phyloP scores from a whole-genome alignment of 164 flowering plant species.

The Magnolia sinica region DNA sequence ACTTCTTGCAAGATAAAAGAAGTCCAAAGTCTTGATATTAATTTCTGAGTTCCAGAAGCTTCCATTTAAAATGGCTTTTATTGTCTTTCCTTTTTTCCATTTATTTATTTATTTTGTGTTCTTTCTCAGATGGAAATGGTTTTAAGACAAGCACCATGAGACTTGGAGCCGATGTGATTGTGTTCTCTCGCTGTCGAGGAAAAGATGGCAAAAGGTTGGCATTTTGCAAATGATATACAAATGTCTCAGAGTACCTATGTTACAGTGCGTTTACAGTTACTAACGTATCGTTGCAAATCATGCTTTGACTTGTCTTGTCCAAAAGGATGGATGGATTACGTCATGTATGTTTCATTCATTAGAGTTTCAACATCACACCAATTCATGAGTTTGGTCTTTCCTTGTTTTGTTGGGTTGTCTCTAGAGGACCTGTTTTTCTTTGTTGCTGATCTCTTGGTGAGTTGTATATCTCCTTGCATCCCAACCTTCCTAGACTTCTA shows the following conservation, averaged over 20 bases:
- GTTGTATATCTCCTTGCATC: too few relatives aligned
- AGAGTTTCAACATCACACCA: too few relatives aligned
- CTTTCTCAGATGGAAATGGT: slow-evolving; percentile 85
- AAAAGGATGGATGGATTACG: neutral
- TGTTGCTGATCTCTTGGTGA: too few relatives aligned
- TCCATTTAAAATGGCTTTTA: neutral
- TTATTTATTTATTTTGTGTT: neutral
- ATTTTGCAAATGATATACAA: neutral
- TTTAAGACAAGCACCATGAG: slow-evolving; percentile 98
- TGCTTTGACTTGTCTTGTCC: neutral
- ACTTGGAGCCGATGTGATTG: slow-evolving; percentile 98
- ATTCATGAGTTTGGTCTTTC: too few relatives aligned
- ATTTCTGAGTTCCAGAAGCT: neutral
- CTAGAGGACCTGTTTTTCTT: too few relatives aligned
- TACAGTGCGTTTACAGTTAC: neutral
- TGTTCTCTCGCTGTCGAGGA: slow-evolving; percentile 75
- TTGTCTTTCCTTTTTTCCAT: neutral
- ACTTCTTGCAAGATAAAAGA: neutral
- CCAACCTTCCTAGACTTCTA: too few relatives aligned
- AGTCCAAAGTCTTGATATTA: neutral
- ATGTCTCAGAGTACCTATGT: neutral
- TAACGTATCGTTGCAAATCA: too few relatives aligned
- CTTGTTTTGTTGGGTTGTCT: too few relatives aligned
- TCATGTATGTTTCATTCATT: too few relatives aligned
- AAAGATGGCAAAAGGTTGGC: slow-evolving; percentile 66